A percentile compares a stretch with the other conserved stretches of the same genome.
phyloP scores from a whole-genome alignment of 1,284 basidiomycete genomes.

The Fomitopsis pinicola region DNA sequence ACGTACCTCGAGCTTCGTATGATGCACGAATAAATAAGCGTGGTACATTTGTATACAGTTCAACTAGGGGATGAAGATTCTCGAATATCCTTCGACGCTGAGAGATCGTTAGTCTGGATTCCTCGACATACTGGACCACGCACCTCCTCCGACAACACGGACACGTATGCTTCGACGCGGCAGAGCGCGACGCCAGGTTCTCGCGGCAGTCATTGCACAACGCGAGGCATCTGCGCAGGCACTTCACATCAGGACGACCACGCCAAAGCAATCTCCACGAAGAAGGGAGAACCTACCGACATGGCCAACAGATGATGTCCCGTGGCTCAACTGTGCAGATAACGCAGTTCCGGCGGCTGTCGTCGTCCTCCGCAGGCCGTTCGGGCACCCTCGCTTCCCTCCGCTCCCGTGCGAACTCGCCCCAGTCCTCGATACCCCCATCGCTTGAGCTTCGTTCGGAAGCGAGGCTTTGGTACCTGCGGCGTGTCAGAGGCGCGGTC shows the following conservation, averaged over 20 bases:
- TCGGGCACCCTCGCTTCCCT: constrained; percentile 14
- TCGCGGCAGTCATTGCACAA: constrained; percentile 72
- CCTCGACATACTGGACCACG: constrained; percentile 20
- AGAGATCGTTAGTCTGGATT: not conserved
- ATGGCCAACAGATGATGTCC: constrained; percentile 77
- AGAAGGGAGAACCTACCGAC: constrained; percentile 45
- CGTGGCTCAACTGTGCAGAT: constrained; percentile 68
- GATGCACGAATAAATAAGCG: not conserved
- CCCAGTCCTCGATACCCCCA: constrained; percentile 22
- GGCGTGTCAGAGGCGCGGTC: constrained; percentile 42
- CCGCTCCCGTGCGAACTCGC: constrained; percentile 21
- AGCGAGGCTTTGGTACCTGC: constrained; percentile 37
- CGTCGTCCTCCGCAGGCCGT: constrained; percentile 22
- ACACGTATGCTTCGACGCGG: constrained; percentile 65
- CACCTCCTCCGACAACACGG: constrained; percentile 70
- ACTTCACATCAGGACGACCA: not conserved
- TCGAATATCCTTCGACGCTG: constrained; percentile 11
- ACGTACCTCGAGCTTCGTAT: not conserved
- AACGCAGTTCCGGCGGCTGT: constrained; percentile 52
- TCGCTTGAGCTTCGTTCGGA: constrained; percentile 1
- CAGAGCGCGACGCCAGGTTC: constrained; percentile 57
- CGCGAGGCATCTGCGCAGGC: constrained; percentile 52
- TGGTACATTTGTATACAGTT: not conserved
- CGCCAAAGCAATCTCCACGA: not conserved
- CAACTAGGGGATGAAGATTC: constrained; percentile 8